phyloP scores from a whole-genome alignment of 805 yeast genomes.

The Myxozyma udenii region DNA sequence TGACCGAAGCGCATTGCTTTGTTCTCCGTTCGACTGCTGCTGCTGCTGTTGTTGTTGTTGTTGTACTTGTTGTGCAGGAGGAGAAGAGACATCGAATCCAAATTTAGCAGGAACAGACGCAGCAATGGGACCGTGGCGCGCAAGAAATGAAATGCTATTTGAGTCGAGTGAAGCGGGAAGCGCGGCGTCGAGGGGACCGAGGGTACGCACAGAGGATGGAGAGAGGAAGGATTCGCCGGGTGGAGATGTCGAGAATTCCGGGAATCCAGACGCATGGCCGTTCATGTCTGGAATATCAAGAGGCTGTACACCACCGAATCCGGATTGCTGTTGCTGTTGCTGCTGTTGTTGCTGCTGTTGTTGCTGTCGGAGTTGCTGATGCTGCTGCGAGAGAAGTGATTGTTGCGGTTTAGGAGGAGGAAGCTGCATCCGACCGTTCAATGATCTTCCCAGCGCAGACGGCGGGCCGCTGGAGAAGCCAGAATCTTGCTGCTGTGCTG shows the following conservation, averaged over 20 bases:
- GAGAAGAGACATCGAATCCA: constrained; percentile 15
- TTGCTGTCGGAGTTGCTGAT: constrained; percentile 7
- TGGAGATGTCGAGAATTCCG: constrained; percentile 11
- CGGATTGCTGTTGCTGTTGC: neutral
- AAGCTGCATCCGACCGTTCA: constrained; percentile 8
- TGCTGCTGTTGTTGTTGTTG: constrained; percentile 7
- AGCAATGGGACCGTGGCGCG: constrained; percentile 31
- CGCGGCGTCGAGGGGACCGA: constrained; percentile 27
- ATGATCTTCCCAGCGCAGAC: constrained; percentile 27
- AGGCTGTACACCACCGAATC: neutral
- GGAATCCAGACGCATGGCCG: neutral
- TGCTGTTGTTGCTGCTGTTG: constrained; percentile 5
- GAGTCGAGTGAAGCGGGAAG: constrained; percentile 30
- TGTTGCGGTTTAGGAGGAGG: constrained; percentile 1
- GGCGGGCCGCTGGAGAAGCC: constrained; percentile 24
- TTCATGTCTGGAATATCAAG: neutral
- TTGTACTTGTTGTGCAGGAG: constrained; percentile 6
- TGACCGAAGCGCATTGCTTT: constrained; percentile 18
- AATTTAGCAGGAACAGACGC: constrained; percentile 31
- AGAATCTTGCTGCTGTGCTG: too few species aligned
- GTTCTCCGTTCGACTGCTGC: constrained; percentile 1
- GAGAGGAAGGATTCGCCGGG: constrained; percentile 15
- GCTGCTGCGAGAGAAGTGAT: constrained; percentile 4
- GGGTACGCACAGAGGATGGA: constrained; percentile 20
- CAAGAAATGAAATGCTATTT: constrained; percentile 24